phyloP scores from a whole-genome alignment of 805 yeast species.

The Ogataea pignaliae region DNA sequence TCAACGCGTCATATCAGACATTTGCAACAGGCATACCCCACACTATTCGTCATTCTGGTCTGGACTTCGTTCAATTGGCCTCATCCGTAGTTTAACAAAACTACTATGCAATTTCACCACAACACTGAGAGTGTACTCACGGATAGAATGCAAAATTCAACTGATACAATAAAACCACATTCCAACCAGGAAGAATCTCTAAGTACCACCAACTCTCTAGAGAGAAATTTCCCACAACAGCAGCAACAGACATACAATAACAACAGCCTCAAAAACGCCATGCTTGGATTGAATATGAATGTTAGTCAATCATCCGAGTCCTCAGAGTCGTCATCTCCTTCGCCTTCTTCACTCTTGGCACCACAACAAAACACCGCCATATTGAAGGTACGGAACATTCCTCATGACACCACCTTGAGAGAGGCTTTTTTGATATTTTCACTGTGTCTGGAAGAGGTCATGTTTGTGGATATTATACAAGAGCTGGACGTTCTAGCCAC shows the following conservation, averaged over 20 bases:
- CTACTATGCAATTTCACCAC: neutral
- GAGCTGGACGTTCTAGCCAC: no score
- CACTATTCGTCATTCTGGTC: no score
- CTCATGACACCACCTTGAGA: constrained; percentile 57
- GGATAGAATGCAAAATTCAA: constrained; percentile 13
- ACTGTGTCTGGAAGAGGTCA: constrained; percentile 56
- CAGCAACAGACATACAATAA: neutral
- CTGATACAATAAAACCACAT: constrained; percentile 11
- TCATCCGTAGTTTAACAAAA: no score
- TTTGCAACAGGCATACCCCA: no score
- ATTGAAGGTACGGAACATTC: constrained; percentile 51
- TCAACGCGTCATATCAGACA: no score
- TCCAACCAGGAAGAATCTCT: no score
- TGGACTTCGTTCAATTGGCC: no score
- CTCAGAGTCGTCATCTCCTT: constrained; percentile 7
- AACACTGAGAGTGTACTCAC: constrained; percentile 2
- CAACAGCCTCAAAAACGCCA: constrained; percentile 6
- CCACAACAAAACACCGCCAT: constrained; percentile 12
- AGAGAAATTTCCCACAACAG: constrained; percentile 2
- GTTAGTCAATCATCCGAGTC: neutral
- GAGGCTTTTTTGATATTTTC: constrained; percentile 68
- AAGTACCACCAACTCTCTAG: no score
- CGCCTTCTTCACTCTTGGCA: neutral
- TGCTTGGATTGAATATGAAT: constrained; percentile 13
- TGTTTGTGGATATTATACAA: constrained; percentile 33